Evolutionary conservation across 805 yeast genomes (phyloP).

Genomic region (Suhomyces xylopsoci): DNA sequence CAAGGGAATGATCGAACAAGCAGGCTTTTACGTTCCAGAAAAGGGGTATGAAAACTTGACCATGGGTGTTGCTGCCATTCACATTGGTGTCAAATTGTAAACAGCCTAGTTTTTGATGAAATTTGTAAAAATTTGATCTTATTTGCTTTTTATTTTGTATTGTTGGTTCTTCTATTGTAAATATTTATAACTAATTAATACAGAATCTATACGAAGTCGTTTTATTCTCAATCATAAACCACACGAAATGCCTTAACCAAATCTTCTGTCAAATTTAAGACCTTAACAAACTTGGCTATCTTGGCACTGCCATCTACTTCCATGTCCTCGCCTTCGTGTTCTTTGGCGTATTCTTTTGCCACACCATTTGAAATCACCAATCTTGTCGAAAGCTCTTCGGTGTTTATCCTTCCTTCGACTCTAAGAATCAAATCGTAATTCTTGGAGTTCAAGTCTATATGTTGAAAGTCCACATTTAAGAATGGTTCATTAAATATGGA

Average conservation of each 20-base stretch:
- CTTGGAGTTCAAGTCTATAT: conserved; percentile 21
- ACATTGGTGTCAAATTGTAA: conserved; percentile 85
- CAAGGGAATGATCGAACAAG: conserved; percentile 86
- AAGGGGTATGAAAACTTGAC: conserved; percentile 92
- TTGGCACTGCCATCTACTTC: conserved; percentile 15
- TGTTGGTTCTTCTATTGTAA: background rate
- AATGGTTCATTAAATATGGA: conserved; percentile 3
- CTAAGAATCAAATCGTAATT: conserved; percentile 21
- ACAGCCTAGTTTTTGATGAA: background rate
- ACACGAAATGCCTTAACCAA: conserved; percentile 19
- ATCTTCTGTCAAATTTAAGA: conserved; percentile 33
- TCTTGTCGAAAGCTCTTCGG: conserved; percentile 12
- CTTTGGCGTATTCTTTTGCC: background rate
- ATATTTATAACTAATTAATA: background rate
- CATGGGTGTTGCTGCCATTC: conserved; percentile 94
- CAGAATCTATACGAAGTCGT: background rate
- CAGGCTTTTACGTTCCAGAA: conserved; percentile 86
- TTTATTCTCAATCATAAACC: conserved; percentile 2
- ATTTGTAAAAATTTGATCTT: background rate
- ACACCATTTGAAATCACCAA: conserved; percentile 33
- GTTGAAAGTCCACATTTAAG: conserved; percentile 18
- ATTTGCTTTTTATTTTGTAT: background rate
- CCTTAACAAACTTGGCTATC: conserved; percentile 18
- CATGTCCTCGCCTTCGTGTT: conserved; percentile 12
- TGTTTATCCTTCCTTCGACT: conserved; percentile 15